These are phyloP conservation scores for Firmiana major DNA, from an alignment of 345 rosid genomes.

Conservation along the genomic window DNA sequence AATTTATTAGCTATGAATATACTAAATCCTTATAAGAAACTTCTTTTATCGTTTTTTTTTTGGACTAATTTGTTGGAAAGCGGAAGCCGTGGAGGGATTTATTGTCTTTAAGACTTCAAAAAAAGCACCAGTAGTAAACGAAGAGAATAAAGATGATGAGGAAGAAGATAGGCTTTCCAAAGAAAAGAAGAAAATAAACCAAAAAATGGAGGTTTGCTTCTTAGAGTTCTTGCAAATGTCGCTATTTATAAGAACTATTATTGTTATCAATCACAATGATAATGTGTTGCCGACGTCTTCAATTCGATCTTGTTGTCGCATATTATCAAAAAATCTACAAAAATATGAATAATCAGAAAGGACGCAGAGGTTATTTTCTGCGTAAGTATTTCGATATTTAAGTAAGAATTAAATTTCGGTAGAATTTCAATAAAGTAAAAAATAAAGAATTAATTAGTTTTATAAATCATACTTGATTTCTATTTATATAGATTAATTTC, in stretches of 20 bases:
- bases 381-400: too few relatives aligned
- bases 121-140: conserved; percentile 15
- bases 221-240: background rate
- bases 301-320: too few relatives aligned
- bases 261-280: too few relatives aligned
- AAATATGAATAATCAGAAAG: too few relatives aligned
- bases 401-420: too few relatives aligned
- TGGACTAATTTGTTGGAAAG: background rate
- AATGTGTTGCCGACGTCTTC: too few relatives aligned
- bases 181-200: conserved; percentile 51
- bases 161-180: conserved; percentile 26
- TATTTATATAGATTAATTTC: too few relatives aligned
- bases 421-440: too few relatives aligned
- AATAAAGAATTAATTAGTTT: too few relatives aligned
- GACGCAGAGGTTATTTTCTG: too few relatives aligned
- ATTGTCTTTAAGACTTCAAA: conserved; percentile 65
- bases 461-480: too few relatives aligned
- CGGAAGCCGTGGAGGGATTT: conserved; percentile 70
- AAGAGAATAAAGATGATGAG: conserved; percentile 25
- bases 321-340: too few relatives aligned
- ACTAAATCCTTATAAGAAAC: background rate
- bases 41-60: background rate
- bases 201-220: conserved; percentile 59
- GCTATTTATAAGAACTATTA: background rate
- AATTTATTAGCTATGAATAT: background rate